A percentile compares a stretch with the other conserved stretches of the same genome.
These are phyloP conservation scores for Adansonia madagascariensis DNA, from an alignment of 441 rosid genomes.

Conservation along the genomic window DNA sequence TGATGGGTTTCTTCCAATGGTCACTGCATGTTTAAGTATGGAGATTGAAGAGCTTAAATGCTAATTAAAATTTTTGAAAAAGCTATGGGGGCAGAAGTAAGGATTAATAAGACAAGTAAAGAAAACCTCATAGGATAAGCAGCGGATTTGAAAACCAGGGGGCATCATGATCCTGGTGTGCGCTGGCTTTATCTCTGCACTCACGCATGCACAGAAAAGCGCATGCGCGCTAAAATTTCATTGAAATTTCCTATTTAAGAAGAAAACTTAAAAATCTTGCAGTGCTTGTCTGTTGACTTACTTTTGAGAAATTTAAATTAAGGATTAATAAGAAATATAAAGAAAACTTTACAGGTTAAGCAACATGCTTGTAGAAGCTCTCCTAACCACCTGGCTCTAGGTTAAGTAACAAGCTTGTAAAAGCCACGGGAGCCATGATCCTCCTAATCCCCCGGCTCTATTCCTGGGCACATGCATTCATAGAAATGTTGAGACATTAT, in stretches of 20 bases:
- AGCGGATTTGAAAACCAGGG: background rate
- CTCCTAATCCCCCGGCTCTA: background rate
- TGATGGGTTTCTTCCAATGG: background rate
- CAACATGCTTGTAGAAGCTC: background rate
- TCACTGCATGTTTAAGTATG: background rate
- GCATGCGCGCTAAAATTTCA: background rate
- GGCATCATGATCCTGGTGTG: background rate
- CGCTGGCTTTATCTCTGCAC: conserved; percentile 1
- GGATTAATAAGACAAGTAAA: background rate
- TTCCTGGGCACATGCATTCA: background rate
- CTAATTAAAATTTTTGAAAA: background rate
- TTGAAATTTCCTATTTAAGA: background rate
- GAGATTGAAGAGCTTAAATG: conserved; percentile 9
- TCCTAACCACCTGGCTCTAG: background rate
- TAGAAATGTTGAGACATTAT: background rate
- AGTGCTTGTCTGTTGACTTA: background rate
- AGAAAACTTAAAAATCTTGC: background rate
- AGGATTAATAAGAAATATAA: background rate
- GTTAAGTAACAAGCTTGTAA: background rate
- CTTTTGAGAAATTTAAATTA: background rate
- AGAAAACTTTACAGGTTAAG: background rate
- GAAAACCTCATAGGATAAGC: background rate
- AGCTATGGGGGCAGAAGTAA: background rate
- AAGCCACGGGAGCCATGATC: background rate
- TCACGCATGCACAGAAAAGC: background rate